phyloP scores from a whole-genome alignment of 106 monocot species.

The Vanilla planifolia region DNA sequence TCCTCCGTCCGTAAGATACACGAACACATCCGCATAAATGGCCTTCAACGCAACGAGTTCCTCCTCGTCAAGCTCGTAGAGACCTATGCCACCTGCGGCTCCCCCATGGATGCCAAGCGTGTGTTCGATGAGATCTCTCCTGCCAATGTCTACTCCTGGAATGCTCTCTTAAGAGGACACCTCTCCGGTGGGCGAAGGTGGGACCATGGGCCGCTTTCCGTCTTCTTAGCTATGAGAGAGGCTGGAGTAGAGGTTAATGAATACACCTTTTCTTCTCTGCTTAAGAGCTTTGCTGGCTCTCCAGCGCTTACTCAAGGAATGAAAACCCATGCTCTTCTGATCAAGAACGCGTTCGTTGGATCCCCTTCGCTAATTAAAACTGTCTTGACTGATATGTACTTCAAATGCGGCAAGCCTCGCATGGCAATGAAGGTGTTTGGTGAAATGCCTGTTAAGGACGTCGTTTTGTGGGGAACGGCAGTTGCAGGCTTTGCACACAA shows the following conservation, averaged over 20 bases:
- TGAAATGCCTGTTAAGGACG: conserved; percentile 71
- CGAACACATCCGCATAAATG: conserved; percentile 49
- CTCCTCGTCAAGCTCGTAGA: conserved; percentile 62
- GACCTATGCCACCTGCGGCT: conserved; percentile 54
- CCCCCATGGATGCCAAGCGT: conserved; percentile 32
- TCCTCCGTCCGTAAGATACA: conserved; percentile 44
- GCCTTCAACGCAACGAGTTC: conserved; percentile 53
- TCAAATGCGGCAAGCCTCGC: conserved; percentile 58
- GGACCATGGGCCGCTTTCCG: conserved; percentile 17
- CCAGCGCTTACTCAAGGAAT: conserved; percentile 37
- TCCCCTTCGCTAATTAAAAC: conserved; percentile 39
- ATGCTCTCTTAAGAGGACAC: conserved; percentile 58
- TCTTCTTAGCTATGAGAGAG: conserved; percentile 57
- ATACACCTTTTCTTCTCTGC: conserved; percentile 70
- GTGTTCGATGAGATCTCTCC: conserved; percentile 21
- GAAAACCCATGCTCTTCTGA: conserved; percentile 59
- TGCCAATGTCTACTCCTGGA: conserved; percentile 49
- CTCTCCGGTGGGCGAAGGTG: conserved; percentile 35
- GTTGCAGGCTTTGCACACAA: conserved; percentile 86
- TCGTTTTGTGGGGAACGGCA: conserved; percentile 70
- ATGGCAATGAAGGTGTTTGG: conserved; percentile 74
- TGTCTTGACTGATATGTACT: conserved; percentile 78
- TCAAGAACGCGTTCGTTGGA: conserved; percentile 47
- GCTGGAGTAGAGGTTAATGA: conserved; percentile 48
- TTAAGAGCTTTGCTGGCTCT: conserved; percentile 79